phyloP scores from a whole-genome alignment of 306 rosid genomes.

The Fragaria ananassa region DNA sequence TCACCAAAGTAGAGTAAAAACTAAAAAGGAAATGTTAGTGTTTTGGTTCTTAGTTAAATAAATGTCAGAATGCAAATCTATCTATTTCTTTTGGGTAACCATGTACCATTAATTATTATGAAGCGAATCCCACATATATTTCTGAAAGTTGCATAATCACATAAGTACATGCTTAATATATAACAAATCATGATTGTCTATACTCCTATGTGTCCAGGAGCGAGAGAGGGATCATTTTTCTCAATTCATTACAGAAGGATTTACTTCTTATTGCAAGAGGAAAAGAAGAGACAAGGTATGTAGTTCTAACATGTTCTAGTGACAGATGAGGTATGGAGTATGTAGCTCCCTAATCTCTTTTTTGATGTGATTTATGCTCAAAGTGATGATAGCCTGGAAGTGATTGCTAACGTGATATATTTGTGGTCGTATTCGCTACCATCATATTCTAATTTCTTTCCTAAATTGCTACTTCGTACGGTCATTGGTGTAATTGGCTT shows the following conservation, averaged over 20 bases:
- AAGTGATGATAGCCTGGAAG: not conserved
- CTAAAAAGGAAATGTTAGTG: not conserved
- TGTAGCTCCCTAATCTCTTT: not conserved
- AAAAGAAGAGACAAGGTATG: constrained; percentile 97
- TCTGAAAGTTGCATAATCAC: not conserved
- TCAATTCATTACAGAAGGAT: constrained; percentile 87
- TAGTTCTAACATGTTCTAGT: not conserved
- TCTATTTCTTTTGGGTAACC: not conserved
- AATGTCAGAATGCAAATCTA: not conserved
- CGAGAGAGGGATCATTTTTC: constrained; percentile 90
- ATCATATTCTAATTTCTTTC: not conserved
- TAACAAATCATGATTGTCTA: not conserved
- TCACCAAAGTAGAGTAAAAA: not conserved
- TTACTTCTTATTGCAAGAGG: constrained; percentile 91
- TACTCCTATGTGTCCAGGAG: constrained; percentile 50
- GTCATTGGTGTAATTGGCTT: not conserved
- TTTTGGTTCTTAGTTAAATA: not conserved
- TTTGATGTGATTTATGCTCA: not conserved
- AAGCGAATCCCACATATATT: not conserved
- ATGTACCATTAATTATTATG: not conserved
- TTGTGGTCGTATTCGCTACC: not conserved
- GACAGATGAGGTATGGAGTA: not conserved
- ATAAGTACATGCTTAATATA: not conserved
- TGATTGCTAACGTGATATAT: not conserved
- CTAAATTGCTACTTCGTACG: not conserved